phyloP scores from a whole-genome alignment of 2,329 filamentous ascomycete species.

The Cordyceps javanica region DNA sequence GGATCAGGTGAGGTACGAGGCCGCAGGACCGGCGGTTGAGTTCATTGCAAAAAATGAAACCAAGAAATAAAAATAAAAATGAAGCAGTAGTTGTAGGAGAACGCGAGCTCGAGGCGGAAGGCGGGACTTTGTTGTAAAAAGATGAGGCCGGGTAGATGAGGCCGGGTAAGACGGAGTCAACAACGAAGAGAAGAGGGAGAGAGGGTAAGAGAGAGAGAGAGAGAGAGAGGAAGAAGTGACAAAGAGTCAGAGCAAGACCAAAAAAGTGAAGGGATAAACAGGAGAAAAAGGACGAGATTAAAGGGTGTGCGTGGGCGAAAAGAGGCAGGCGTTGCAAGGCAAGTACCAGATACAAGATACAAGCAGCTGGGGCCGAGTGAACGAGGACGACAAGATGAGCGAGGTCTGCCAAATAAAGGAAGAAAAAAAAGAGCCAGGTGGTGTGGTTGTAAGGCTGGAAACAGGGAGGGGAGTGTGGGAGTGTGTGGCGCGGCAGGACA shows the following conservation, averaged over 20 bases:
- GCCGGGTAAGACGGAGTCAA: background rate
- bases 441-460: background rate
- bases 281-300: background rate
- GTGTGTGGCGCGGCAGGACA: background rate
- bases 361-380: too few relatives aligned
- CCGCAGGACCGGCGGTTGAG: background rate
- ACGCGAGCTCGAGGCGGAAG: too few relatives aligned
- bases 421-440: background rate
- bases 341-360: background rate
- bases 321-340: background rate
- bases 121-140: background rate
- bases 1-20: constrained; percentile 4
- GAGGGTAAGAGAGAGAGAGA: background rate
- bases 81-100: too few relatives aligned
- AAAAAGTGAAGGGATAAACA: background rate
- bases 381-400: background rate
- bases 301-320: background rate
- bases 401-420: background rate
- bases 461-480: background rate
- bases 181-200: background rate
- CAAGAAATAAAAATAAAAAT: too few relatives aligned
- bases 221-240: background rate
- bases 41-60: background rate
- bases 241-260: background rate
- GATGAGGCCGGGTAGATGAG: background rate